Conservation (phyloP, 2,329 filamentous ascomycete species). For the Colletotrichum magnum region DNA sequence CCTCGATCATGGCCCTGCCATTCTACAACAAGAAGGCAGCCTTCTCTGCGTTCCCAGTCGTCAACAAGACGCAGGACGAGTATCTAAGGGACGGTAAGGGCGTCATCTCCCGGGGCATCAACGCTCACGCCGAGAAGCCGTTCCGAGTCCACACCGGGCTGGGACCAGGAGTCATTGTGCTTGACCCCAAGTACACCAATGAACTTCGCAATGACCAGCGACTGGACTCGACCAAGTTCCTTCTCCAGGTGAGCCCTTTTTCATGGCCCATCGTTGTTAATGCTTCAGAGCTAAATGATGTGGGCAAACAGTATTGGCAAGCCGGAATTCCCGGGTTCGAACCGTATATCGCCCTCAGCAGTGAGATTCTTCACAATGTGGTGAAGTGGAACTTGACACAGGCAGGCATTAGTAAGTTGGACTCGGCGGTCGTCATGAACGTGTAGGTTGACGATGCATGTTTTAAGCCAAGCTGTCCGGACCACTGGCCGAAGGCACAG, state of each 20-base stretch:
- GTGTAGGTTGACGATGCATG: neutral
- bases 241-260: constrained; percentile 12
- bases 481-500: constrained; percentile 19
- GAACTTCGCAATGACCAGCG: constrained; percentile 27
- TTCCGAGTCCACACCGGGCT: constrained; percentile 31
- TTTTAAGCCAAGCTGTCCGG: constrained; percentile 16
- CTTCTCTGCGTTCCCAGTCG: constrained; percentile 20
- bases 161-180: constrained; percentile 21
- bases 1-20: constrained; percentile 7
- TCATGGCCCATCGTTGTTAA: no score
- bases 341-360: constrained; percentile 21
- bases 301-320: constrained; percentile 25
- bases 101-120: constrained; percentile 10
- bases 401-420: constrained; percentile 14
- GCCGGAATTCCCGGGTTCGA: constrained; percentile 30
- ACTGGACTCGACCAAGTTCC: constrained; percentile 28
- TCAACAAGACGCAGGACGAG: constrained; percentile 28
- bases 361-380: constrained; percentile 33
- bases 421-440: neutral
- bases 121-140: constrained; percentile 8
- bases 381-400: constrained; percentile 32
- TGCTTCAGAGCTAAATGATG: no score
- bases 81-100: constrained; percentile 14
- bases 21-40: constrained; percentile 7
- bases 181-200: neutral